A percentile compares a stretch with the other conserved stretches of the same genome.
Evolutionary conservation across 495 filamentous ascomycete species (phyloP).

Genomic region (Tuber aestivum): DNA sequence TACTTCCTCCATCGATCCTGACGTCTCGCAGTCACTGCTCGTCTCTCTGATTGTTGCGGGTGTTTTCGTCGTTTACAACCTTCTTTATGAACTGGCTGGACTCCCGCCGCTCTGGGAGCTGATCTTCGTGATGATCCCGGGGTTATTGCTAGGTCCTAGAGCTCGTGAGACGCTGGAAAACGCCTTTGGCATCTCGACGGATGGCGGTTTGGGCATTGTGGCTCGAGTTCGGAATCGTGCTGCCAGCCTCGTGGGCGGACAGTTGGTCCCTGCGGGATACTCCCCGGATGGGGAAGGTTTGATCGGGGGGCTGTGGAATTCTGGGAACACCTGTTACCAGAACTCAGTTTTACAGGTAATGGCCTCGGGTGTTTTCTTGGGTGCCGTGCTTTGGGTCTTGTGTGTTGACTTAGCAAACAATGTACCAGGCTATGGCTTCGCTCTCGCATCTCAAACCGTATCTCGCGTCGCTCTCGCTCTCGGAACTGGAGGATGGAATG

Average conservation of each 20-base stretch:
- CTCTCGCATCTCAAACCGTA: slow-evolving; percentile 47
- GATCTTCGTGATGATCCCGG: slow-evolving; percentile 24
- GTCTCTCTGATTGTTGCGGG: slow-evolving; percentile 22
- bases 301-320: slow-evolving; percentile 68
- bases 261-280: slow-evolving; percentile 7
- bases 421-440: slow-evolving; percentile 54
- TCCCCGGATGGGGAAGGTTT: slow-evolving; percentile 11
- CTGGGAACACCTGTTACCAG: slow-evolving; percentile 93
- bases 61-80: slow-evolving; percentile 27
- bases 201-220: slow-evolving; percentile 21
- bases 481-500: slow-evolving; percentile 22
- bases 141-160: slow-evolving; percentile 28
- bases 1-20: slow-evolving; percentile 13
- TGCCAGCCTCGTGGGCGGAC: slow-evolving; percentile 14
- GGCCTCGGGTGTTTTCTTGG: neutral
- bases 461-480: slow-evolving; percentile 19
- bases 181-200: slow-evolving; percentile 16
- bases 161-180: slow-evolving; percentile 31
- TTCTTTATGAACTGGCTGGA: slow-evolving; percentile 24
- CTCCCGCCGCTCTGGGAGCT: slow-evolving; percentile 28
- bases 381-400: neutral
- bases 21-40: slow-evolving; percentile 19
- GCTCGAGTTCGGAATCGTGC: slow-evolving; percentile 31
- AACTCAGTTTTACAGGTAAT: slow-evolving; percentile 80
- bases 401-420: slow-evolving; percentile 3